Conservation (phyloP, 2,329 filamentous ascomycete species). For the Xylariaceae sp. region DNA sequence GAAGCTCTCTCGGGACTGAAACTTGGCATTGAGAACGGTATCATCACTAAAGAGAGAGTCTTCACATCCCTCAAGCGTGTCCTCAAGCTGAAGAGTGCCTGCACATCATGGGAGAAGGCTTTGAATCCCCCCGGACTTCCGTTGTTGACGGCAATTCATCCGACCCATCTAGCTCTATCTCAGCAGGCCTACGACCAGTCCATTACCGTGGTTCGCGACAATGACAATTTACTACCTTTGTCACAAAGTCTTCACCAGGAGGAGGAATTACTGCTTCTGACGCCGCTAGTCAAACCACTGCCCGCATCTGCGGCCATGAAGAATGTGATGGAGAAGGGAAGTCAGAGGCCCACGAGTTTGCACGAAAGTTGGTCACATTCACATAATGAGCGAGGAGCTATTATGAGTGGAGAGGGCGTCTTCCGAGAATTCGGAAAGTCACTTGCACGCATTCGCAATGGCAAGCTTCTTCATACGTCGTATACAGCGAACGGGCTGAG, state of each 20-base stretch:
- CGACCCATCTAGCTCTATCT: slow-evolving; percentile 75
- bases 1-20: slow-evolving; percentile 90
- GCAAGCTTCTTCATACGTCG: slow-evolving; percentile 86
- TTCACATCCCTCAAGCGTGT: slow-evolving; percentile 76
- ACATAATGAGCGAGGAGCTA: slow-evolving; percentile 56
- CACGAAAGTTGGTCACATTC: slow-evolving; percentile 55
- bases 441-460: slow-evolving; percentile 79
- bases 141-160: slow-evolving; percentile 75
- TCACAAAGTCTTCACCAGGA: slow-evolving; percentile 76
- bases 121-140: slow-evolving; percentile 79
- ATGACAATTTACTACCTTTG: slow-evolving; percentile 77
- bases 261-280: slow-evolving; percentile 85
- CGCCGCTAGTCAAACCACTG: slow-evolving; percentile 86
- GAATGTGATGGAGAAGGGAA: slow-evolving; percentile 56
- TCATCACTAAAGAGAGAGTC: slow-evolving; percentile 76
- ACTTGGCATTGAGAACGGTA: slow-evolving; percentile 83
- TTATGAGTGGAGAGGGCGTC: slow-evolving; percentile 90
- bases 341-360: slow-evolving; percentile 35
- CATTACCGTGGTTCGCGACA: slow-evolving; percentile 88
- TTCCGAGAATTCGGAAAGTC: slow-evolving; percentile 86
- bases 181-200: slow-evolving; percentile 86
- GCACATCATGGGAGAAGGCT: slow-evolving; percentile 87
- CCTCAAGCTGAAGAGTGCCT: slow-evolving; percentile 74
- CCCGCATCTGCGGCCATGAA: slow-evolving; percentile 82
- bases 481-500: slow-evolving; percentile 92